Base-by-base conservation (phyloP, 2,329 filamentous ascomycete genomes). In the Alternaria novae-zelandiae region DNA sequence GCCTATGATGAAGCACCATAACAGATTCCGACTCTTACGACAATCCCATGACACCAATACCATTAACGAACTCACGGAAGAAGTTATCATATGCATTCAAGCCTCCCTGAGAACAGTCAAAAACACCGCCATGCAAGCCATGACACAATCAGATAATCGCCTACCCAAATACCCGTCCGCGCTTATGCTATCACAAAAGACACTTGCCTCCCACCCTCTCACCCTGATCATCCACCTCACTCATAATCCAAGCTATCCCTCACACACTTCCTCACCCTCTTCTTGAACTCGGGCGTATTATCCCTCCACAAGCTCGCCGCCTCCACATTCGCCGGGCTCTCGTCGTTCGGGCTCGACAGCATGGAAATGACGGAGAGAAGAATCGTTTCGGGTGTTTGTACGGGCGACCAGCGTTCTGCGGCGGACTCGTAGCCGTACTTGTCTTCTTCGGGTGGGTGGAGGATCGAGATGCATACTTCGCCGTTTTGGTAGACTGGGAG, bases 381-480 rank as follows among this genome's bases (percentile, higher is more conserved):
- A 71, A 98, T 98, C 85, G 97, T 98, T 83, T 98, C 96, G 70
- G 97, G 95, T 63, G 91, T 96, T 83, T 98, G 96, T 67, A 98
- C 97, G 12, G 95, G 95, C 26, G 91, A 95, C 95, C 95, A 98
- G 67, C 95, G 90, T 84, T 98, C 96, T 2, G 91, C 94, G 8
- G 96, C 95, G 74, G 95, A 92, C 82, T 98, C 95, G 86, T 98
- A 98, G 84, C 97, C 94, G 83, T 97, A 97, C 58, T 96, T 96
- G 81, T 98, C 95, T 82, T 98, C 95, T 74, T 96, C 95, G 3
- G 95, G 95, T 4, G 95, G 91, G 81, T 98, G 95, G 3, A 98
- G 89, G 83, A 98, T 98, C n/a, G 93, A 97, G 76, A 98, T 98
- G 84, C 95, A 98, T 73, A 98, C 96, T 17, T 95, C 88, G 68